phyloP scores from a whole-genome alignment of 257 asterid species.

The Solanum ossicruentum region DNA sequence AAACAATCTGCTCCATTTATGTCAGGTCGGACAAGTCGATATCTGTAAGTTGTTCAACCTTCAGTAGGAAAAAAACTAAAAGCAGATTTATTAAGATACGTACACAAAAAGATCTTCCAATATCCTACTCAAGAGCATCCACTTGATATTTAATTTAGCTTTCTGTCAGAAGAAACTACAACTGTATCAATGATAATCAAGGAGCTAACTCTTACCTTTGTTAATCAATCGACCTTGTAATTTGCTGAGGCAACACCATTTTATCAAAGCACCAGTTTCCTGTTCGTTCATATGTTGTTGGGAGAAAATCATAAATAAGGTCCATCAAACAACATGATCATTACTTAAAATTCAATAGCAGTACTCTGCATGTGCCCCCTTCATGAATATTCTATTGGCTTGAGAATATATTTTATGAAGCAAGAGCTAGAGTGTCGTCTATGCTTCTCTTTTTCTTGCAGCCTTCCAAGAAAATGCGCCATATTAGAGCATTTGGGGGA shows the following conservation, averaged over 20 bases:
- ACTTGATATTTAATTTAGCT: neutral
- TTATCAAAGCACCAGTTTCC: neutral
- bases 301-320: neutral
- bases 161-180: neutral
- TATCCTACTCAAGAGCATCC: neutral
- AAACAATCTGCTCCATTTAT: neutral
- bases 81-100: neutral
- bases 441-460: constrained; percentile 39
- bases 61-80: neutral
- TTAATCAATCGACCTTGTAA: neutral
- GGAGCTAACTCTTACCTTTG: neutral
- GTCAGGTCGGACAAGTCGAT: neutral
- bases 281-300: neutral
- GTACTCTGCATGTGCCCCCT: neutral
- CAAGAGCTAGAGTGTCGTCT: neutral
- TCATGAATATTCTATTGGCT: neutral
- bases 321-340: neutral
- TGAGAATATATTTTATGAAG: constrained; percentile 5
- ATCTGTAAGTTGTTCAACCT: neutral
- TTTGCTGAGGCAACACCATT: neutral
- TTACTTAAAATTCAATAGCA: neutral
- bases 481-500: constrained; percentile 62
- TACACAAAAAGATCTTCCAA: too few species aligned
- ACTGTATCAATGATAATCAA: neutral
- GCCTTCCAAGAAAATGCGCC: constrained; percentile 79